Base-by-base conservation (phyloP, 768 basidiomycete species). In the Neoboletus brunneissimus region DNA sequence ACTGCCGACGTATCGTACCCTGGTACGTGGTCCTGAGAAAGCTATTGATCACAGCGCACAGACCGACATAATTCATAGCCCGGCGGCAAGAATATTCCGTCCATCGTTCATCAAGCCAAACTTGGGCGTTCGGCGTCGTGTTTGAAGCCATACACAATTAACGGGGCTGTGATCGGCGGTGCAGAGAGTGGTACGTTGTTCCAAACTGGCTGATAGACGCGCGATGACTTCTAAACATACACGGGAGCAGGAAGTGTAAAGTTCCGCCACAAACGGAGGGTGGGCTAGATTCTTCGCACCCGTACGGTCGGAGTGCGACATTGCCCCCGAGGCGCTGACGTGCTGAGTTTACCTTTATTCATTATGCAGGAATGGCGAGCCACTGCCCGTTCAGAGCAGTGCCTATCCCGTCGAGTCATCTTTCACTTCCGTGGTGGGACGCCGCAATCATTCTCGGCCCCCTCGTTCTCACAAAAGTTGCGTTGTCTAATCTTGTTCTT, bases 281-380 rank as follows among this genome's bases (percentile, higher is more conserved):
- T 46, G 51, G 46, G 44, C 27, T 22, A 44, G 42, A 43, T 16
- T 16, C 2, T 43, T 43, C 22, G 22, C 42, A 43, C n/a, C 40
- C 29, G 48, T 48, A 48, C 46, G 48, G 42, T 43, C 56, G 57
- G 57, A 58, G 59, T 58, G 52, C 51, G 54, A 57, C 34, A 54
- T 57, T 42, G 53, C 37, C 23, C 51, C 57, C 49, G 37, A 53
- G 60, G 57, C 70, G 35, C 65, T 70, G 70, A 62, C 48, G 25
- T 25, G 40, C 45, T 32, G 32, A 32, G 27, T n/a, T 53, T 57
- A 41, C 54, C 32, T 52, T 42, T n/a, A 27, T 65, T 65, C 58
- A 64, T 66, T 63, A 66, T 43, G 64, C 66, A 59, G 67, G 55
- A 62, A 62, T 54, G 59, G 64, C 41, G 43, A 57, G 12, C 51